These are phyloP conservation scores for Coemansia sp. DNA, from an alignment of 192 early-diverging fungal species.

Conservation along the genomic window DNA sequence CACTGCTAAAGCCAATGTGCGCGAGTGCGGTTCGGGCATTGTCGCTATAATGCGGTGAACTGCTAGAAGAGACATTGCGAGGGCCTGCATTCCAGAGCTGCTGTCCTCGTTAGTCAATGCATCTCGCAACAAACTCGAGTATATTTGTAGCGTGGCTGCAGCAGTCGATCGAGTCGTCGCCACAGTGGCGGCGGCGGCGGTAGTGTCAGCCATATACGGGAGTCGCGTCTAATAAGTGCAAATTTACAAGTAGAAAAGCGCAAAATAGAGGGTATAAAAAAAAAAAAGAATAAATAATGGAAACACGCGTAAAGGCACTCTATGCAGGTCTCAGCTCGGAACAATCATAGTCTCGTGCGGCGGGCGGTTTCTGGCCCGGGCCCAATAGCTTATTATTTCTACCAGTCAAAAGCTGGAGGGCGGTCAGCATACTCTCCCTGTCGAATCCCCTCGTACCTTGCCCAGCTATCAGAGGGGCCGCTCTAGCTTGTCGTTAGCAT, in stretches of 20 bases:
- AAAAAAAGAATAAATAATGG: not conserved
- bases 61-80: not conserved
- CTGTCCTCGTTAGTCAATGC: constrained; percentile 2
- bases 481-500: no score
- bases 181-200: constrained; percentile 5
- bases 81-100: not conserved
- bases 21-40: not conserved
- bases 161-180: not conserved
- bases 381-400: not conserved
- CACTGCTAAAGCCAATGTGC: not conserved
- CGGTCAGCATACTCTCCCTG: no score
- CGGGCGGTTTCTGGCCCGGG: not conserved
- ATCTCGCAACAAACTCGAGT: constrained; percentile 3
- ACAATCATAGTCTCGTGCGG: not conserved
- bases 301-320: not conserved
- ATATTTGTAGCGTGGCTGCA: not conserved
- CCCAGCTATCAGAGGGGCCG: no score
- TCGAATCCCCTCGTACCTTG: no score
- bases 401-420: no score
- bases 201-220: constrained; percentile 1
- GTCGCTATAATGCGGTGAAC: not conserved
- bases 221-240: not conserved
- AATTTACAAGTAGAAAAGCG: not conserved
- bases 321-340: not conserved
- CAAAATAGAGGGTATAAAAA: not conserved